Base-by-base conservation (phyloP, 495 filamentous ascomycete species). In the Umbilicaria muhlenbergii region DNA sequence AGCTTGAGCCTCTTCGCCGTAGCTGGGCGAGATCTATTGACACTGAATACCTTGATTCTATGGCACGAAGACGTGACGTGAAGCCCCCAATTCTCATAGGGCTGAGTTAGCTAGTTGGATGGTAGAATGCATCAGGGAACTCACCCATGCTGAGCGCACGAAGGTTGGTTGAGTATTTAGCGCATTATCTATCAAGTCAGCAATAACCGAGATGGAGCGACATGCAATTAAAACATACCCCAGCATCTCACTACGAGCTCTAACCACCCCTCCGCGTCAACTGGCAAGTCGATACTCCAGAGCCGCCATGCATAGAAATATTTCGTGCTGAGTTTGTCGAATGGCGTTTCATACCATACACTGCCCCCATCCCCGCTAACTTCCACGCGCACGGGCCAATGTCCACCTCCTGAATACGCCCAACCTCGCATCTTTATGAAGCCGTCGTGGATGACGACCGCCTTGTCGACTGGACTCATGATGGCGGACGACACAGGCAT, bases 401-500 rank as follows among this genome's bases (percentile, higher is more conserved):
- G 61, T 2, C 75, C 73, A 11, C 74, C 71, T 11, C 74, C 75
- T 11, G 61, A 67, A 36, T 76, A 80, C 0, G 75, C 75, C 74
- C 74, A 78, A 4, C 75, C 75, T 21, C 58, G 64, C 19, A 69
- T 40, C 2, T 53, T 57, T 12, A 79, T 71, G 35, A 56, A 61
- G 5, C 74, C 73, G 32, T 71, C 61, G 49, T 77, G 75, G 0
- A 73, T 52, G 38, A 77, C 57, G 18, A 70, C 64, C 16, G 71
- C 60, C 49, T 67, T 71, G n/a, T 68, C 57, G 46, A 55, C 46
- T 0, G 73, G 75, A 5, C 59, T 52, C 62, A 78, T 77, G 44
- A 78, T 78, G 0, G 75, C 75, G 15, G 65, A 70, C 19, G 61
- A 66, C 2, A 80, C 73, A 0, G 75, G 75, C 75, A 77, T 78